A percentile compares a stretch with the other conserved stretches of the same genome.
phyloP scores from a whole-genome alignment of 1,139 yeast species.

The Petasospora fabianii region DNA sequence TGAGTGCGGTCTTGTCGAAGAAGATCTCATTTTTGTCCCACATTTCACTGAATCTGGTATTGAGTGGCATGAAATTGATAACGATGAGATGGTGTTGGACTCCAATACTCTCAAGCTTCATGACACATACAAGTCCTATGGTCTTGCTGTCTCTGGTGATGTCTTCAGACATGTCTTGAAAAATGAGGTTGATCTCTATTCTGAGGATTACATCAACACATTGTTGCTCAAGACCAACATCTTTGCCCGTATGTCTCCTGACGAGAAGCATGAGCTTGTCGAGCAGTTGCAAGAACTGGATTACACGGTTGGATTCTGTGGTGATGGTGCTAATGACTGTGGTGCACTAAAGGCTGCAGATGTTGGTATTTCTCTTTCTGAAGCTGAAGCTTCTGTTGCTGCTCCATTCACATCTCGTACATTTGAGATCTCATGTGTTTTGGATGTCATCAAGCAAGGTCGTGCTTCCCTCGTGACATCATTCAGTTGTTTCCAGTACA shows the following conservation, averaged over 20 bases:
- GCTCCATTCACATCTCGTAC: conserved; percentile 93
- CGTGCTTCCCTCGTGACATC: conserved; percentile 92
- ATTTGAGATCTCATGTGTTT: conserved; percentile 89
- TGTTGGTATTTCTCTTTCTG: conserved; percentile 92
- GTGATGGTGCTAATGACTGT: conserved; percentile 97
- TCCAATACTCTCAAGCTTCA: conserved; percentile 46
- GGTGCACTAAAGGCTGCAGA: conserved; percentile 98
- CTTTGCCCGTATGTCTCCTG: conserved; percentile 98
- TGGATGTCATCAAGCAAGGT: conserved; percentile 90
- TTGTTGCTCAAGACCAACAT: conserved; percentile 72
- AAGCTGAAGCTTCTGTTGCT: conserved; percentile 98
- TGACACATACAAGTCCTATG: conserved; percentile 38
- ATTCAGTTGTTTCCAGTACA: conserved; percentile 94
- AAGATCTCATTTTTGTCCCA: conserved; percentile 63
- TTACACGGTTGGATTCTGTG: conserved; percentile 95
- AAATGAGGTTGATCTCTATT: conserved; percentile 35
- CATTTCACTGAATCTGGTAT: conserved; percentile 40
- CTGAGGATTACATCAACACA: conserved; percentile 43
- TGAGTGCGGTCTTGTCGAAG: conserved; percentile 66
- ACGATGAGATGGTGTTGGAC: conserved; percentile 54
- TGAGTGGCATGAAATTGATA: conserved; percentile 63
- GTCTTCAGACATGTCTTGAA: conserved; percentile 74
- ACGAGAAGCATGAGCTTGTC: conserved; percentile 93
- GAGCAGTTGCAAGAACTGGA: conserved; percentile 80
- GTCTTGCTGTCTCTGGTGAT: conserved; percentile 89